Percentiles rank a stretch among this genome's conserved stretches.
phyloP scores from a whole-genome alignment of 805 yeast species.

The Sugiyamaella floridensis region DNA sequence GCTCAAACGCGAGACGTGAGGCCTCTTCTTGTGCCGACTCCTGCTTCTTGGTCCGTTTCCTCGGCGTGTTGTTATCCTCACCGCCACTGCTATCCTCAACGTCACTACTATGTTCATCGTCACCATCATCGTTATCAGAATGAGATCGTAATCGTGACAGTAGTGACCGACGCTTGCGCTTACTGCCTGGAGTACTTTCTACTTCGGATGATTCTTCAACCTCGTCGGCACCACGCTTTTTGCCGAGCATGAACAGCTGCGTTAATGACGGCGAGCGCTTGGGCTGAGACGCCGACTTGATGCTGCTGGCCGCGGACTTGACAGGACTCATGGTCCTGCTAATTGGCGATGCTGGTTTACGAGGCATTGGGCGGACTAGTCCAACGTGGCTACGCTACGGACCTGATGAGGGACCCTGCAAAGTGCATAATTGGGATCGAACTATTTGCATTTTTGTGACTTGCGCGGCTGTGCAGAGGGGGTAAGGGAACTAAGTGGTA shows the following conservation, averaged over 20 bases:
- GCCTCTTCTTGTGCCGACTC: constrained; percentile 21
- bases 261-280: constrained; percentile 6
- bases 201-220: not conserved
- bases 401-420: not conserved
- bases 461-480: too few relatives aligned
- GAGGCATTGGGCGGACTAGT: not conserved
- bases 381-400: not conserved
- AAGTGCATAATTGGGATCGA: too few relatives aligned
- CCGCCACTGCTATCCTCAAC: not conserved
- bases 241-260: constrained; percentile 9
- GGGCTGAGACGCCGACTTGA: not conserved
- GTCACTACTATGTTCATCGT: constrained; percentile 17
- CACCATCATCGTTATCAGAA: constrained; percentile 4
- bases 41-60: constrained; percentile 13
- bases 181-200: not conserved
- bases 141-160: not conserved
- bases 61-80: not conserved
- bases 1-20: constrained; percentile 13
- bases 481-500: too few relatives aligned
- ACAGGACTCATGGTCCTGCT: not conserved
- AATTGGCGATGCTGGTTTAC: not conserved
- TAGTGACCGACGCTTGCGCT: constrained; percentile 3
- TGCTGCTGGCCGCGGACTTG: not conserved
- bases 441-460: too few relatives aligned
- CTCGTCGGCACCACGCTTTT: constrained; percentile 4